Conservation (phyloP, 75 land plant species). For the Cupressus sempervirens region DNA sequence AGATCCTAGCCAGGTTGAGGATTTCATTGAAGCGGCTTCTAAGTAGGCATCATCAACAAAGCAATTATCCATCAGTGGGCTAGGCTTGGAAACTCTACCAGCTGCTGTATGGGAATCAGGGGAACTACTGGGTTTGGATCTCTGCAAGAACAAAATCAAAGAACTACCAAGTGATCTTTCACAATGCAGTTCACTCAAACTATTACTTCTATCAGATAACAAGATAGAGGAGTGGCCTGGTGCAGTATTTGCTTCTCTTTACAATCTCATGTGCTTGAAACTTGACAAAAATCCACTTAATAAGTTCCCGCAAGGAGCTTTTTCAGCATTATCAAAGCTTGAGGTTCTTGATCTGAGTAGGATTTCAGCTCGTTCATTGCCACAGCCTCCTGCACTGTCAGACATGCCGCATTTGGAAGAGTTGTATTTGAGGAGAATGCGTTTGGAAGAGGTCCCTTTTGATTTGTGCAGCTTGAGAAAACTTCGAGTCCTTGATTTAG, state of each 20-base stretch:
- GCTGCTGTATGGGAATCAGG: conserved; percentile 58
- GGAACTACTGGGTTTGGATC: conserved; percentile 59
- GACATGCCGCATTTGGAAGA: conserved; percentile 66
- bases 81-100: conserved; percentile 58
- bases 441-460: conserved; percentile 51
- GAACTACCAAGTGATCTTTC: conserved; percentile 72
- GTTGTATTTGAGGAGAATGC: conserved; percentile 75
- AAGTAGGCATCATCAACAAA: conserved; percentile 71
- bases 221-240: conserved; percentile 86
- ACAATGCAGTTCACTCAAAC: conserved; percentile 67
- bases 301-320: conserved; percentile 65
- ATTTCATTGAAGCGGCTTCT: conserved; percentile 55
- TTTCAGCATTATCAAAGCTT: conserved; percentile 50
- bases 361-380: conserved; percentile 37
- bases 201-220: conserved; percentile 65
- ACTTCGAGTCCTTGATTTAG: conserved; percentile 64
- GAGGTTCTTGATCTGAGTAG: conserved; percentile 79
- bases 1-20: conserved; percentile 16
- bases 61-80: conserved; percentile 57
- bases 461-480: conserved; percentile 39
- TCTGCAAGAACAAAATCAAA: conserved; percentile 62
- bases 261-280: conserved; percentile 59
- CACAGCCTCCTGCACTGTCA: conserved; percentile 58
- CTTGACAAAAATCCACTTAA: conserved; percentile 68
- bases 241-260: conserved; percentile 48